Evolutionary conservation across 2,329 filamentous ascomycete genomes (phyloP), one percentile per base, ranked within the genome.

Genomic region (Cladophialophora chaetospira): DNA sequence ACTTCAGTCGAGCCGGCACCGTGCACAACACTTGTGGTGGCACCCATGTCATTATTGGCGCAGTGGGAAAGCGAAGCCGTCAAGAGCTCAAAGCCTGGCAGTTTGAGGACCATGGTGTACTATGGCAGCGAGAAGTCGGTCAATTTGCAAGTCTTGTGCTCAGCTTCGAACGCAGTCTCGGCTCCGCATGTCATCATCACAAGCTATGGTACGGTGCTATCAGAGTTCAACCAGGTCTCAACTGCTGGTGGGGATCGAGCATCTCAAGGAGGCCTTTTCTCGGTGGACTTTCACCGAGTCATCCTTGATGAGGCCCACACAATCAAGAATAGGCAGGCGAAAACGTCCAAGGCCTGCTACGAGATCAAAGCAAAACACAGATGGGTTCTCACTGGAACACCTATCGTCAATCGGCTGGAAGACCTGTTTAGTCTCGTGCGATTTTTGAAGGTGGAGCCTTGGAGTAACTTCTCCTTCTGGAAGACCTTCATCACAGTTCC

Each of bases 381-480:
- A 58, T 99, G 94, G 94, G 89, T 88, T 0, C 75, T 99, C 46
- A 99, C 94, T 0, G 94, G 94, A 15, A 99, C 94, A 0, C 94
- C 94, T 0, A 97, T 99, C 55, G 93, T 99, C 64, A 99, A 99
- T 71, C 87, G 91, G 40, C 80, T 99, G 0, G 93, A 97, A 71
- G 94, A 97, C 72, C 77, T 99, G 11, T 97, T 97, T 75, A 96
- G 90, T 68, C 76, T 99, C 33, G 90, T 97, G 10, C 86, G 90
- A 2, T 99, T 97, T 73, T 77, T 99, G 9, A 87, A 90, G 55
- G 94, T 99, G 3, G 93, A 97, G 70, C 94, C 94, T 0, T 99
- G 94, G 94, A 94, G 88, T 68, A 97, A 97, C 71, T 99, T 99
- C 72, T 96, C 92, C 0, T 99, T 96, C 75, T 99, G 94, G 94